These are phyloP conservation scores for Phytophthora pistaciae DNA, from an alignment of 352 stramenopile genomes.

Conservation along the genomic window DNA sequence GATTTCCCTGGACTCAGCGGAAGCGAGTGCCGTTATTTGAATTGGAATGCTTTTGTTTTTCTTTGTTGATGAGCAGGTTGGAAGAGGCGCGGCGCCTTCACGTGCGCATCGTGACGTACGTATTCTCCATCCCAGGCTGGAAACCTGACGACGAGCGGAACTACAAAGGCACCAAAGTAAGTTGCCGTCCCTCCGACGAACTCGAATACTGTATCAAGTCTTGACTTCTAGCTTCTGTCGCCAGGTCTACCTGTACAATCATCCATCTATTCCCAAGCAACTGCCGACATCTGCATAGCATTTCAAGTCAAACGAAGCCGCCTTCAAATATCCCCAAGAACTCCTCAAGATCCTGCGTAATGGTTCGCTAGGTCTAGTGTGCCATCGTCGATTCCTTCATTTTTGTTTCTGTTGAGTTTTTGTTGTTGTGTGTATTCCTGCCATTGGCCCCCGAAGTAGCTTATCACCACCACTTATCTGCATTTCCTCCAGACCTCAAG, in stretches of 20 bases:
- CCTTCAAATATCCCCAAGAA: neutral
- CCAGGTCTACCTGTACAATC: constrained; percentile 77
- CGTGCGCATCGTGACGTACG: constrained; percentile 84
- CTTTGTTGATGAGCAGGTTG: constrained; percentile 44
- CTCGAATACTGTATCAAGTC: neutral
- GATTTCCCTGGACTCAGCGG: neutral
- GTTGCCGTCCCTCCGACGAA: neutral
- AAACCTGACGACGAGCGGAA: constrained; percentile 55
- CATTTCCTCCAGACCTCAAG: neutral
- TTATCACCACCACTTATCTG: constrained; percentile 6
- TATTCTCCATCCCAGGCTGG: constrained; percentile 87
- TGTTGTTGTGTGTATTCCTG: neutral
- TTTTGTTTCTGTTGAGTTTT: constrained; percentile 29
- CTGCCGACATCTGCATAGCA: constrained; percentile 12
- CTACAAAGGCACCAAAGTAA: constrained; percentile 90
- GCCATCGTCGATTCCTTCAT: constrained; percentile 32
- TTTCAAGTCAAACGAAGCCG: neutral
- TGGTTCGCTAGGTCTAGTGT: constrained; percentile 9
- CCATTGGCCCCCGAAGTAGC: neutral
- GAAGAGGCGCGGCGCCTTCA: constrained; percentile 66
- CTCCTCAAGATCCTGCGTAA: neutral
- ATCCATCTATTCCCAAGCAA: constrained; percentile 13
- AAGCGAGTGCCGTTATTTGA: neutral
- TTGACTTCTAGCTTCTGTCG: constrained; percentile 1
- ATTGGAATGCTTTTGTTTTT: neutral